Base-by-base conservation (phyloP, 2,329 filamentous ascomycete genomes). In the Xylariales sp. region DNA sequence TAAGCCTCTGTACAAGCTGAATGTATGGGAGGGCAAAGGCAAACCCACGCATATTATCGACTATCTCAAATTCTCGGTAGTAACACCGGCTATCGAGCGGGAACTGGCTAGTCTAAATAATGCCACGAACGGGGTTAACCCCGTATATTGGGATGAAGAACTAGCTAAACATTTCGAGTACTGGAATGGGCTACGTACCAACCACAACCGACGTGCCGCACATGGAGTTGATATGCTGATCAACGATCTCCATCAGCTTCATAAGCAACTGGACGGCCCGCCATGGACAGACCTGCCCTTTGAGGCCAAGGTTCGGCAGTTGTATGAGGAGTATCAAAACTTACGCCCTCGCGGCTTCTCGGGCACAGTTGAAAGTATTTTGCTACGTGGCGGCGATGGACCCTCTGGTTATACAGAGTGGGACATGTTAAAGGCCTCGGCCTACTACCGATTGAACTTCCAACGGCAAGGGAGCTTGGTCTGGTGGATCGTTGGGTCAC, bases 31-130 rank as follows among this genome's bases (percentile, higher is more conserved):
- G 0, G 40, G 50, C 2, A 10, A 42, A 3, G 40, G 47, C 8
- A 43, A 57, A 14, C 50, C 57, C 0, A 57, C 50, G 2, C 76
- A 85, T 42, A 75, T 86, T 3, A 68, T 84, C 4, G 84, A 88
- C 52, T 68, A 71, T 27, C 62, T 88, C 6, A 80, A 76, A 47
- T 83, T 80, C 14, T 47, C 58, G 0, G 63, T 80, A 2, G 72
- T 78, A 0, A 57, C 69, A 10, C 58, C 62, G 0, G 56, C 58
- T 0, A 64, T 78, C 8, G 55, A 64, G 0, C 31, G 43, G 1
- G 66, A 66, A 18, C 49, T 73, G 2, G 46, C 45, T 1, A 52
- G 50, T 0, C 60, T 78, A 9, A 36, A 59, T 4, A 24, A 52
- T 25, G 51, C 4, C 8, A 44, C 20, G 43, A 12, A 20, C 38